Evolutionary conservation across 1,284 basidiomycete genomes (phyloP).

Genomic region (Coniophora puteana): DNA sequence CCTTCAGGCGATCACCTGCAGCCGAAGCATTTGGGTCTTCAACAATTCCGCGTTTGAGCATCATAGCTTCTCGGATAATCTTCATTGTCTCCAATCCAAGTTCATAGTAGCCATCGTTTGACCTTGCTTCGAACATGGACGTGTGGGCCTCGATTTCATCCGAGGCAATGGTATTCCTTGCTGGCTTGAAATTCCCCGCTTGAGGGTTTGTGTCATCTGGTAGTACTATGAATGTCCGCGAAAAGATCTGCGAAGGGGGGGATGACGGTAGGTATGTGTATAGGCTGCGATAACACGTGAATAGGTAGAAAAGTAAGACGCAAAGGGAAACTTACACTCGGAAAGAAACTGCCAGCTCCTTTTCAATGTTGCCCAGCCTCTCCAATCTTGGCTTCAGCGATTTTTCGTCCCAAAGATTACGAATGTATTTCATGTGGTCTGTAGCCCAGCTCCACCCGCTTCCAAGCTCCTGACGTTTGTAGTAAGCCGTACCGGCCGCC

Average conservation of each 20-base stretch:
- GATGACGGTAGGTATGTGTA: conserved; percentile 72
- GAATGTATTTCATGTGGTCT: conserved; percentile 91
- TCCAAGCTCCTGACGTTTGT: conserved; percentile 69
- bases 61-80: conserved; percentile 54
- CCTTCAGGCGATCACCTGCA: conserved; percentile 9
- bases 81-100: conserved; percentile 70
- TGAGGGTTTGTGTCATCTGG: conserved; percentile 53
- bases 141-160: conserved; percentile 89
- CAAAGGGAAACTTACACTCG: conserved; percentile 53
- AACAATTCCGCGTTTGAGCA: conserved; percentile 20
- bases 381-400: conserved; percentile 62
- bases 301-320: conserved; percentile 3
- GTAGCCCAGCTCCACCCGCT: conserved; percentile 74
- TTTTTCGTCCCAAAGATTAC: conserved; percentile 82
- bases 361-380: conserved; percentile 54
- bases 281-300: conserved; percentile 46
- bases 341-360: conserved; percentile 65
- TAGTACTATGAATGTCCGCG: conserved; percentile 76
- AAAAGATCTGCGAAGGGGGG: conserved; percentile 44
- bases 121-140: conserved; percentile 80
- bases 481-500: conserved; percentile 82
- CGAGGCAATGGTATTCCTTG: conserved; percentile 60
- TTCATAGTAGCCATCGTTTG: conserved; percentile 90
- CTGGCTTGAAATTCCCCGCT: conserved; percentile 55
- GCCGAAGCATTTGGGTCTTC: conserved; percentile 7